Base-by-base conservation (phyloP, 495 filamentous ascomycete species). In the Aspergillus steynii region DNA sequence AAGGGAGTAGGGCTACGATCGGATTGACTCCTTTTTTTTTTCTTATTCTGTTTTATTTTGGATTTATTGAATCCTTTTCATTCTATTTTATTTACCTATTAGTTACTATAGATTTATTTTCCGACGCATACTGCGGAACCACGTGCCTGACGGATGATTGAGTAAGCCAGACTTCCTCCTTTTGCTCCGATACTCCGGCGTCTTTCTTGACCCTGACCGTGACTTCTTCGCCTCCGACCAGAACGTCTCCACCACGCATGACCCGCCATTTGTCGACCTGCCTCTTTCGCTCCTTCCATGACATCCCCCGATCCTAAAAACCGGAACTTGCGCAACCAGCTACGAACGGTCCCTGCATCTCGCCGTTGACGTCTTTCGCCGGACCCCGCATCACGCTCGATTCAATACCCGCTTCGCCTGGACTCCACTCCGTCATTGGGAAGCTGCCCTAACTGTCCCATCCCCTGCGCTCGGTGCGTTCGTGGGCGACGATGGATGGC, bases 401-500 rank as follows among this genome's bases (percentile, higher is more conserved):
- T 42, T 55, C 51, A 60, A 45, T 67, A 67, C 59, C 62, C 65
- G 60, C 66, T 58, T 53, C 51, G 45, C 57, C 56, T 59, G 29
- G 26, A 63, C 60, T 68, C 62, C 66, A 68, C 66, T 37, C 37
- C 51, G 29, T 53, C 55, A 29, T 56, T 49, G 62, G 51, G 32
- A 53, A 50, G 45, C 50, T 42, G 26, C 31, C 8, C 47, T 45
- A 10, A 1, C 15, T 37, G 2, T 25, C 32, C 20, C 20, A 3
- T 47, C 32, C 28, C 12, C 31, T n/a, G 5, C 12, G 27, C 29
- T 20, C 48, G 25, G 29, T 52, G 27, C 25, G 29, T 29, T 59
- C 52, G 32, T 20, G 20, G 20, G 12, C n/a, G 48, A 67, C 58
- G 58, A 80, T 80, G 78, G 75, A 80, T 51, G 71, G 71, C 48